Evolutionary conservation across 2,329 filamentous ascomycete genomes (phyloP).

Genomic region (Rhytidhysteron rufulum): DNA sequence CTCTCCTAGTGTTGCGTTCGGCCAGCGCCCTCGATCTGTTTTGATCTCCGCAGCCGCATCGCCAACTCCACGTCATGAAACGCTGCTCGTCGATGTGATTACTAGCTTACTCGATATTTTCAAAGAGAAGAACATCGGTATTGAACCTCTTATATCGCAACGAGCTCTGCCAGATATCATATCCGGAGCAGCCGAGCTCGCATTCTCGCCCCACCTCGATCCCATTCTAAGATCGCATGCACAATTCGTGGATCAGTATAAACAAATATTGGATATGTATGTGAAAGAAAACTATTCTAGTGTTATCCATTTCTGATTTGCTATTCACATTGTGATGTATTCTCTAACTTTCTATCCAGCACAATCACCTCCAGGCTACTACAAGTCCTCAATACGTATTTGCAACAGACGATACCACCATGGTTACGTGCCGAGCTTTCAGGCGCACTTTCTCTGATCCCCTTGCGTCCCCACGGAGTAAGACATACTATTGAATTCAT

Average conservation of each 20-base stretch:
- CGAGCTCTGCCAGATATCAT: slow-evolving; percentile 32
- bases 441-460: slow-evolving; percentile 56
- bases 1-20: slow-evolving; percentile 28
- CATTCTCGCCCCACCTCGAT: slow-evolving; percentile 24
- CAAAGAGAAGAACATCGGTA: slow-evolving; percentile 22
- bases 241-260: slow-evolving; percentile 16
- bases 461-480: slow-evolving; percentile 61
- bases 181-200: slow-evolving; percentile 30
- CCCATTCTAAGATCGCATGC: slow-evolving; percentile 6
- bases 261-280: slow-evolving; percentile 8
- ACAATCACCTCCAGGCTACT: slow-evolving; percentile 54
- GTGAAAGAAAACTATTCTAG: background rate
- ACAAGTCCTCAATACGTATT: slow-evolving; percentile 58
- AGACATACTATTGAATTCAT: slow-evolving; percentile 67
- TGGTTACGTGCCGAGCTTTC: slow-evolving; percentile 60
- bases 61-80: slow-evolving; percentile 9
- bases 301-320: background rate
- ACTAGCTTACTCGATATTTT: slow-evolving; percentile 20
- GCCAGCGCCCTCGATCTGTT: slow-evolving; percentile 31
- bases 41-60: slow-evolving; percentile 15
- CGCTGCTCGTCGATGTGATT: slow-evolving; percentile 13
- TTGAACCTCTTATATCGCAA: slow-evolving; percentile 35
- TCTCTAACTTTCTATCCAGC: slow-evolving; percentile 10
- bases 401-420: slow-evolving; percentile 58
- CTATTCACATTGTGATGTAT: background rate